phyloP scores from a whole-genome alignment of 495 filamentous ascomycete genomes.

The Daldinia grandis region DNA sequence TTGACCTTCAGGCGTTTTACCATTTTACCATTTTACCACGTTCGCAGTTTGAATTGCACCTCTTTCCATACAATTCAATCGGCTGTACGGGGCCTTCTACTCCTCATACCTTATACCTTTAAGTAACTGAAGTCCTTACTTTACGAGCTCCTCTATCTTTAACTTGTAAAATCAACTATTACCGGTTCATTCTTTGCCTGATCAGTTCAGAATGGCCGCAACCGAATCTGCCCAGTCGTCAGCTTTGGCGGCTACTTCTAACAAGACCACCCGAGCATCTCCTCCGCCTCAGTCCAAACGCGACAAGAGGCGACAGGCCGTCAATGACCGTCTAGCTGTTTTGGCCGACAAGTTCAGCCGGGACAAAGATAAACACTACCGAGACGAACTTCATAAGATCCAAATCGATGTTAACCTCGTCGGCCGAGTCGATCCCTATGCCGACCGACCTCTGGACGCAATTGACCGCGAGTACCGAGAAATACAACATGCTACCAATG shows the following conservation, averaged over 20 bases:
- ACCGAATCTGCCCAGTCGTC: slow-evolving; percentile 36
- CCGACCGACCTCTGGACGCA: slow-evolving; percentile 74
- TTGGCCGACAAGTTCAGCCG: slow-evolving; percentile 78
- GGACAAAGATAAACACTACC: slow-evolving; percentile 84
- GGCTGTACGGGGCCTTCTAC: neutral
- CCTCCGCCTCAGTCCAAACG: slow-evolving; percentile 75
- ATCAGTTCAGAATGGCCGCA: slow-evolving; percentile 33
- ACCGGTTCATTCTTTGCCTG: neutral
- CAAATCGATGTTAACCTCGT: slow-evolving; percentile 91
- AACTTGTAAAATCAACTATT: neutral
- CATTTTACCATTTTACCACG: neutral
- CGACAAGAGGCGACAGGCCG: slow-evolving; percentile 83
- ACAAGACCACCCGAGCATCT: slow-evolving; percentile 36
- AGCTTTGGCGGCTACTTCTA: slow-evolving; percentile 31
- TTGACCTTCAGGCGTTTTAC: neutral
- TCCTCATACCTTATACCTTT: neutral
- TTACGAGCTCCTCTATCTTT: neutral
- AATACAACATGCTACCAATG: slow-evolving; percentile 67
- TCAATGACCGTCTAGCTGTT: slow-evolving; percentile 76
- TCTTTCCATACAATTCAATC: slow-evolving; percentile 1
- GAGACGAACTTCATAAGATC: slow-evolving; percentile 85
- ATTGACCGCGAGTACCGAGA: slow-evolving; percentile 68
- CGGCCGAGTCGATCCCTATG: slow-evolving; percentile 80
- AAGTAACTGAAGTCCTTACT: neutral
- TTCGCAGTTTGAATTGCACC: neutral